Evolutionary conservation across 2,329 filamentous ascomycete genomes (phyloP), one percentile per base, ranked within the genome.

Genomic region (Xylariaceae sp.): DNA sequence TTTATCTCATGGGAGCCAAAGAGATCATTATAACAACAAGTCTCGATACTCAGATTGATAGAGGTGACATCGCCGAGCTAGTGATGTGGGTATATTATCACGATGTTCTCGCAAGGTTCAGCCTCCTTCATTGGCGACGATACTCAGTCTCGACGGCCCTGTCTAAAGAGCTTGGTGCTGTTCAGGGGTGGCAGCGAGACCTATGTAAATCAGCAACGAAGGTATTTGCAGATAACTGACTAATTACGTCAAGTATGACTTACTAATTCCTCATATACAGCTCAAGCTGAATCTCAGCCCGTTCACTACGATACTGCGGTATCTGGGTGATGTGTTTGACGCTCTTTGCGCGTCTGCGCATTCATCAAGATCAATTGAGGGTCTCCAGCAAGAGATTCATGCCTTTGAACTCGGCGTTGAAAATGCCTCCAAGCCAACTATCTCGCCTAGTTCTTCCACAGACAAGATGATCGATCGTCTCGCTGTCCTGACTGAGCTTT

Each of bases 51-150:
- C 40, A 54, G n/a, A 44, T 61, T 1, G 44, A n/a, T 12, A 19
- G 29, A 21, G 26, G 16, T 14, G 55, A 56, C 11, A 50, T 59
- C 11, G 45, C 21, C 12, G 36, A 61, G 43, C 9, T 59, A 21
- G 48, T 59, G 12, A 8, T 54, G n/a, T 61, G 59, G 59, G 24
- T 34, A 11, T 56, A 17, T 28, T 59, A 59, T 37, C 56, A 59
- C 19, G 59, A 61, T 16, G 46, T 55, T 6, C 23, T 59, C 4
- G 51, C 56, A 17, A 47, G 52, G 23, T 56, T 61, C 19, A 59
- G 37, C 24, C 37, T 61, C 5, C n/a, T 55, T 24, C 59, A 61
- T 29, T 61, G 59, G 59, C 47, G 52, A 11, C 51, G 52, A 11
- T 28, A 29, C 6, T 45, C 46, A 3, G 24, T 47, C 2, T 19